Evolutionary conservation across 495 filamentous ascomycete species (phyloP).

Genomic region (Xylaria sp.): DNA sequence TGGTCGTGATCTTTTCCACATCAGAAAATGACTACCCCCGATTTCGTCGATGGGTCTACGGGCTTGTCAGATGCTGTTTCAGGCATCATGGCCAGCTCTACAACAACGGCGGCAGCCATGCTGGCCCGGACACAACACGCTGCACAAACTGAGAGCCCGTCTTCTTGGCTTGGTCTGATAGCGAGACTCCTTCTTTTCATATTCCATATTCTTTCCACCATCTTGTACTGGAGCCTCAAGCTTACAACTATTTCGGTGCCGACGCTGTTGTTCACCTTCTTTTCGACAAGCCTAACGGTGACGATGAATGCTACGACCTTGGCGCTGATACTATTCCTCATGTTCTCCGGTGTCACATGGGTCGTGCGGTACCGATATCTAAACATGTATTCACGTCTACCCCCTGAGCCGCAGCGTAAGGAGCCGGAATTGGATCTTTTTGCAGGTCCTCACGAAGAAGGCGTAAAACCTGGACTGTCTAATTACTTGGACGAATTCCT

Average conservation of each 20-base stretch:
- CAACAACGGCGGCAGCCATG: constrained; percentile 38
- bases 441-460: constrained; percentile 87
- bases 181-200: constrained; percentile 58
- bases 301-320: constrained; percentile 98
- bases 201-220: constrained; percentile 70
- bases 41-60: constrained; percentile 22
- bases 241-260: constrained; percentile 89
- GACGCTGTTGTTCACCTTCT: constrained; percentile 87
- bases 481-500: constrained; percentile 98
- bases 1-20: not conserved
- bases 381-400: constrained; percentile 93
- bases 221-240: constrained; percentile 83
- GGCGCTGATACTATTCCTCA: constrained; percentile 75
- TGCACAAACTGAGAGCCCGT: constrained; percentile 44
- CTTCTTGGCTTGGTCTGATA: constrained; percentile 57
- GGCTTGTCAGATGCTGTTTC: constrained; percentile 37
- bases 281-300: constrained; percentile 94
- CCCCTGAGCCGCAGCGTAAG: constrained; percentile 93
- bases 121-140: constrained; percentile 48
- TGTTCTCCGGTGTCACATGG: constrained; percentile 86
- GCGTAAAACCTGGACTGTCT: constrained; percentile 86
- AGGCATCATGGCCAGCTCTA: constrained; percentile 34
- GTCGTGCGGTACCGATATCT: constrained; percentile 91
- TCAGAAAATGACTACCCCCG: constrained; percentile 32
- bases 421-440: constrained; percentile 95